Evolutionary conservation across 352 stramenopile genomes (phyloP).

Genomic region (Proteromonas lacertae): DNA sequence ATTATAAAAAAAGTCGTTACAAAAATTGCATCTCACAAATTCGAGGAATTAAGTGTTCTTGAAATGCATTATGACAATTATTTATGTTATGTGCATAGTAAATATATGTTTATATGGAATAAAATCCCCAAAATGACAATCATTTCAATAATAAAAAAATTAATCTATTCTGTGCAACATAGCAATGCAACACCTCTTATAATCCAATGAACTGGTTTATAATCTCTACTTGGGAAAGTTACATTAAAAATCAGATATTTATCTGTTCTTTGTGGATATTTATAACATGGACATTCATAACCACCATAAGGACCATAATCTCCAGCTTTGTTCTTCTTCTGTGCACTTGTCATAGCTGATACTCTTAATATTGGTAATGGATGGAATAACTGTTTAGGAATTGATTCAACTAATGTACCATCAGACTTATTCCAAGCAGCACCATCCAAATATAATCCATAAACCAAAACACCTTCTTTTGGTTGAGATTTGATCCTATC

Average conservation of each 20-base stretch:
- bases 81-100: too few relatives aligned
- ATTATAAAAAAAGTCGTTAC: too few relatives aligned
- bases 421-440: constrained; percentile 32
- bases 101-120: too few relatives aligned
- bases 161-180: constrained; percentile 15
- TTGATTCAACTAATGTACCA: constrained; percentile 22
- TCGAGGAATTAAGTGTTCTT: too few relatives aligned
- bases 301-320: constrained; percentile 33
- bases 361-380: constrained; percentile 48
- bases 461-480: constrained; percentile 44
- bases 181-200: constrained; percentile 50
- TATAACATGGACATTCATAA: constrained; percentile 66
- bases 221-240: constrained; percentile 12
- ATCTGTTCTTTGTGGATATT: constrained; percentile 53
- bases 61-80: too few relatives aligned
- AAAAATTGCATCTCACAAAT: too few relatives aligned
- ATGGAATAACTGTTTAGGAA: constrained; percentile 58
- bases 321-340: constrained; percentile 30
- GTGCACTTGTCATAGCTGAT: constrained; percentile 24
- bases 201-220: constrained; percentile 40
- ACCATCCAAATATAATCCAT: constrained; percentile 59
- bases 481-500: constrained; percentile 23
- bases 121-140: too few relatives aligned
- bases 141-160: too few relatives aligned
- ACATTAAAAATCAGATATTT: constrained; percentile 65